phyloP scores from a whole-genome alignment of 495 filamentous ascomycete species.

The Hypoxylon lienhwacheense region DNA sequence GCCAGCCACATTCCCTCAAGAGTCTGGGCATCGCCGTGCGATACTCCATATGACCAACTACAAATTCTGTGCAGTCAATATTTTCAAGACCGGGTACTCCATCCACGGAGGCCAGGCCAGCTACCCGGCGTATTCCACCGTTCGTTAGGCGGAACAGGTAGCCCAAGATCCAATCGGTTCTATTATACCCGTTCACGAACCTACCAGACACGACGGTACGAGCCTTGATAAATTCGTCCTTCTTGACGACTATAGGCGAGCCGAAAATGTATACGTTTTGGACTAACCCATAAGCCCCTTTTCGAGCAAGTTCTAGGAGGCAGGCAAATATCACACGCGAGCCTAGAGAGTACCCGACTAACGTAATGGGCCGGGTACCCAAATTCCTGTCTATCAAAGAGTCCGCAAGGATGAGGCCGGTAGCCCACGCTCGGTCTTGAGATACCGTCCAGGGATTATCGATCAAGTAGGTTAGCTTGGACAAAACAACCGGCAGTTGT shows the following conservation, averaged over 20 bases:
- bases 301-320: slow-evolving; percentile 80
- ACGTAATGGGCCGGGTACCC: slow-evolving; percentile 85
- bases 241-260: slow-evolving; percentile 86
- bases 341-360: slow-evolving; percentile 96
- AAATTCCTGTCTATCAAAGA: slow-evolving; percentile 91
- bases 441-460: slow-evolving; percentile 99
- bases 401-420: slow-evolving; percentile 93
- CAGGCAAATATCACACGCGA: slow-evolving; percentile 92
- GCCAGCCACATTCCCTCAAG: slow-evolving; percentile 78
- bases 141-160: slow-evolving; percentile 95
- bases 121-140: slow-evolving; percentile 87
- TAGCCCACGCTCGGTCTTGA: slow-evolving; percentile 80
- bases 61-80: slow-evolving; percentile 79
- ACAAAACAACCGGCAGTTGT: slow-evolving; percentile 88
- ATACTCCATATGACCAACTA: slow-evolving; percentile 97
- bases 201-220: slow-evolving; percentile 81
- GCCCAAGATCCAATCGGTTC: slow-evolving; percentile 96
- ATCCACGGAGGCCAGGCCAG: slow-evolving; percentile 82
- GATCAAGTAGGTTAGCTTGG: slow-evolving; percentile 94
- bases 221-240: slow-evolving; percentile 83
- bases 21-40: slow-evolving; percentile 86
- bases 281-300: slow-evolving; percentile 86
- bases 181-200: slow-evolving; percentile 93
- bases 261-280: slow-evolving; percentile 97
- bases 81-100: slow-evolving; percentile 83